Base-by-base conservation (phyloP, 1,284 basidiomycete genomes). In the Malassezia sp. region DNA sequence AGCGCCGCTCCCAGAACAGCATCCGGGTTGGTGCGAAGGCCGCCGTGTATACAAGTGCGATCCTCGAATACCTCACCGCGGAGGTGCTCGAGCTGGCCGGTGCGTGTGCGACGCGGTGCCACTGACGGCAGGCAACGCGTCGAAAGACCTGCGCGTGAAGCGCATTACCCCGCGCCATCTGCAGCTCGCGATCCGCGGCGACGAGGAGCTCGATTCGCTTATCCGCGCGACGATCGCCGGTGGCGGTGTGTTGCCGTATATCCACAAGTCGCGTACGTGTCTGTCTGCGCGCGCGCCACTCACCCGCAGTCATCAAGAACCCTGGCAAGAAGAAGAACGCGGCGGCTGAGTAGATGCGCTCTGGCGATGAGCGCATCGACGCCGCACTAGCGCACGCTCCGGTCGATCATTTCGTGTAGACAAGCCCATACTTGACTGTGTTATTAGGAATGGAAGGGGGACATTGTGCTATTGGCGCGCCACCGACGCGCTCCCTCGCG, bases 161-260 rank as follows among this genome's bases (percentile, higher is more conserved):
- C 85, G 91, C 71, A 93, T 96, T 71, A 93, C 87, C 0, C 90
- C 90, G 17, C 84, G 86, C 57, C 87, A 90, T 73, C 72, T 90
- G 59, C 86, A 90, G 71, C 78, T 89, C 22, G 87, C 90, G 26
- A 95, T 96, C 60, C 85, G 90, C 54, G 90, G 90, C 40, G 91
- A 96, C 71, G 89, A 95, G 70, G 90, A 86, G 66, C 79, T 90
- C 8, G 74, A 77, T 63, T 66, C 73, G 29, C 64, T 77, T 45
- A 74, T 78, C 53, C 70, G 74, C 44, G 76, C 76, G 34, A 77
- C 76, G 30, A 78, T 78, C 49, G 75, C 77, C 12, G 85, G 85
- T 52, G 83, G 84, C 75, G 88, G 89, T 77, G 89, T 95, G 3
- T 71, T 95, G 59, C 89, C 89, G 11, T 90, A 93, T 76, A 95